Percentiles rank a stretch among this genome's conserved stretches.
Conservation (phyloP, 176 grass and related monocot species). For the Eremochloa ophiuroides region DNA sequence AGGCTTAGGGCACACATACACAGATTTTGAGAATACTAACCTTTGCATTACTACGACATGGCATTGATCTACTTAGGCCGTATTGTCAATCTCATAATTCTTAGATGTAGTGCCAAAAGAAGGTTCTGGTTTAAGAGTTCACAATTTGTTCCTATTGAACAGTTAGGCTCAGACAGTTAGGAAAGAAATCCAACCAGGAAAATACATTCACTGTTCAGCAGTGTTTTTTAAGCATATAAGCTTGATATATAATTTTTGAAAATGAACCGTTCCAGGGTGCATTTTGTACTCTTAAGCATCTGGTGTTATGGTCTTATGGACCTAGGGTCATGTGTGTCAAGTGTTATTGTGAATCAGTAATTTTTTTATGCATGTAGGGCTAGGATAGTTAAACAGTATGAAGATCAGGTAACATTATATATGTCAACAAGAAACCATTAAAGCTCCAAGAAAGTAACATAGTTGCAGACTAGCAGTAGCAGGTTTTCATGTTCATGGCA, state of each 20-base stretch:
- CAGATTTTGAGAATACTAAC: not conserved
- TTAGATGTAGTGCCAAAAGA: not conserved
- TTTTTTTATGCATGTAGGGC: not conserved
- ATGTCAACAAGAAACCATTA: not conserved
- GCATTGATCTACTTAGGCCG: not conserved
- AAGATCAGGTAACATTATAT: not conserved
- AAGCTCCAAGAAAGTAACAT: not conserved
- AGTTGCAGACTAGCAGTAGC: not conserved
- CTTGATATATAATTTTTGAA: not conserved
- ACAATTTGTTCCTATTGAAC: not conserved
- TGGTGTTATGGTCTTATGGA: not conserved
- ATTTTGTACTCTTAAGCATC: not conserved
- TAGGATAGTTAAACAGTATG: not conserved
- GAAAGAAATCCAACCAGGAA: not conserved
- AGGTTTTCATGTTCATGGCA: not conserved
- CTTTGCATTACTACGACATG: not conserved
- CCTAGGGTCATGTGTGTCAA: not conserved
- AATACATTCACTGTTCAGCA: not conserved
- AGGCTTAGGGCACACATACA: not conserved
- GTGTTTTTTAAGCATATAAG: not conserved
- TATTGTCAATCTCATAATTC: not conserved
- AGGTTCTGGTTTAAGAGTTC: not conserved
- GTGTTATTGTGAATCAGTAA: conserved; percentile 1
- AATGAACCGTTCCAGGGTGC: not conserved
- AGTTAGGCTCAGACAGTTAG: not conserved